A percentile compares a stretch with the other conserved stretches of the same genome.
phyloP scores from a whole-genome alignment of 1,284 basidiomycete genomes.

The Cutaneotrichosporon dermatis region DNA sequence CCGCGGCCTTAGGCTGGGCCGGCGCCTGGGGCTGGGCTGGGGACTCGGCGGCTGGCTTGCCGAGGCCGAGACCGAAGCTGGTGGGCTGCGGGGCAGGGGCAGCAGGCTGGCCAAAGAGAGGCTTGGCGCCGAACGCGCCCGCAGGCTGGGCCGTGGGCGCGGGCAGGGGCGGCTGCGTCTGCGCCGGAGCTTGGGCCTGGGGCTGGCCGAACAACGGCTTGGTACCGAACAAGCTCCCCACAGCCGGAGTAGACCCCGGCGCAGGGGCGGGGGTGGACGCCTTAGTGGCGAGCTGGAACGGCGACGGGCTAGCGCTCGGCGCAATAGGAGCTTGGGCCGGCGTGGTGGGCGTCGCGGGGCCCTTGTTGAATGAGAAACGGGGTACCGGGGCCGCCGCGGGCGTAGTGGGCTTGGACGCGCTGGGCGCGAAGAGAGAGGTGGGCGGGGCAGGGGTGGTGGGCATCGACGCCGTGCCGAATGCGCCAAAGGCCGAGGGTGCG shows the following conservation, averaged over 20 bases:
- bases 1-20: background rate
- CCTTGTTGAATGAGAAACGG: background rate
- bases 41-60: no score
- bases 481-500: background rate
- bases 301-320: background rate
- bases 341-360: background rate
- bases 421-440: no score
- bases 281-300: background rate
- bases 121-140: background rate
- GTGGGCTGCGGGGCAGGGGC: background rate
- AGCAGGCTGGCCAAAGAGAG: background rate
- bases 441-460: background rate
- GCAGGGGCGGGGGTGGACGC: conserved; percentile 1
- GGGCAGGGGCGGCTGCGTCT: background rate
- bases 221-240: background rate
- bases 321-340: background rate
- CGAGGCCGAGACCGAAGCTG: no score
- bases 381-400: background rate
- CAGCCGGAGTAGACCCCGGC: background rate
- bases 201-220: background rate
- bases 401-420: background rate
- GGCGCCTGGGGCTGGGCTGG: no score
- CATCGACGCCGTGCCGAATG: background rate
- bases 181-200: no score
- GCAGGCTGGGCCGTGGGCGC: conserved; percentile 4